phyloP scores from a whole-genome alignment of 768 basidiomycete genomes.

The Xerocomellus amylosporus region DNA sequence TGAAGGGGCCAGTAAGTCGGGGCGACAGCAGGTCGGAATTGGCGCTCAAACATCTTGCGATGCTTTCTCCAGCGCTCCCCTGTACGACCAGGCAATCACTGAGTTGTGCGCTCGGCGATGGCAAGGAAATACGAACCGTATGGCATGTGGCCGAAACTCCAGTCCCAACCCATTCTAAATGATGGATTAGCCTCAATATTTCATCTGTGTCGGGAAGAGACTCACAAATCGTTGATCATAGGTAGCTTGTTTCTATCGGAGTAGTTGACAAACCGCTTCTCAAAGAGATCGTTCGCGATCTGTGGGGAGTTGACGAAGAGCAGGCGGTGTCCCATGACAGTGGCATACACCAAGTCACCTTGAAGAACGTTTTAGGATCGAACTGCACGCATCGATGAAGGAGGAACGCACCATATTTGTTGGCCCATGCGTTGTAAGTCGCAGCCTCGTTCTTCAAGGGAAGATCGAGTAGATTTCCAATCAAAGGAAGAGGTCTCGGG shows the following conservation, averaged over 20 bases:
- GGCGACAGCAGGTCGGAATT: conserved; percentile 45
- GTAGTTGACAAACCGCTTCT: conserved; percentile 54
- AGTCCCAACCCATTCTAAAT: conserved; percentile 45
- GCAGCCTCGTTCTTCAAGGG: conserved; percentile 37
- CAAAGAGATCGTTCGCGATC: conserved; percentile 51
- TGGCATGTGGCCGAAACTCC: conserved; percentile 56
- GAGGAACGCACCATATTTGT: conserved; percentile 32
- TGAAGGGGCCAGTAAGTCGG: conserved; percentile 45
- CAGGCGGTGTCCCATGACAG: conserved; percentile 47
- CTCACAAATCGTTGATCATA: conserved; percentile 52
- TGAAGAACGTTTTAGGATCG: neutral
- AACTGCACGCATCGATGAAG: neutral
- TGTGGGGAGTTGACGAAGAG: conserved; percentile 48
- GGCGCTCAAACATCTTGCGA: conserved; percentile 50
- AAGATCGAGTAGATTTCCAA: conserved; percentile 53
- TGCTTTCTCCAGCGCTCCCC: conserved; percentile 53
- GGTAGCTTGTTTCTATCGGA: conserved; percentile 48
- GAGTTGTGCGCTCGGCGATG: neutral
- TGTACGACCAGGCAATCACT: conserved; percentile 15
- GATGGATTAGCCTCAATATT: conserved; percentile 5
- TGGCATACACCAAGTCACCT: conserved; percentile 55
- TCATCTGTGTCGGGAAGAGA: neutral
- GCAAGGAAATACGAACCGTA: conserved; percentile 34
- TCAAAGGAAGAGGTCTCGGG: conserved; percentile 48
- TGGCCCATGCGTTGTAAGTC: conserved; percentile 43